phyloP scores from a whole-genome alignment of 2,329 filamentous ascomycete genomes.

The Samsoniella hepiali region DNA sequence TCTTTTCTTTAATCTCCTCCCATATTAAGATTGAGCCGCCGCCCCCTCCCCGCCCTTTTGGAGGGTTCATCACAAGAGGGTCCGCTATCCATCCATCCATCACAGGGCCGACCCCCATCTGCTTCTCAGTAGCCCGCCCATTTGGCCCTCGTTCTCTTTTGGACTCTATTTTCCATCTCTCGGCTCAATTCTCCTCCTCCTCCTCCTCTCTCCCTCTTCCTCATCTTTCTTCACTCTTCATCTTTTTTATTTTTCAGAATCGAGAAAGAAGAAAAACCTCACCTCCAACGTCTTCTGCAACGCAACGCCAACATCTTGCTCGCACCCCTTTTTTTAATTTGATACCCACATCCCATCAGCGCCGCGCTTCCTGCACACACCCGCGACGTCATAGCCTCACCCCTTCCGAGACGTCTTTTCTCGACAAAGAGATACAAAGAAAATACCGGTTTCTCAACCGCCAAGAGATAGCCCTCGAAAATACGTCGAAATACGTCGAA shows the following conservation, averaged over 20 bases:
- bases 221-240: too few relatives aligned
- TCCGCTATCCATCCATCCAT: neutral
- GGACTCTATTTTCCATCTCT: neutral
- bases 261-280: neutral
- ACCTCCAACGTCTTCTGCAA: too few relatives aligned
- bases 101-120: neutral
- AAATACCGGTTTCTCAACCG: neutral
- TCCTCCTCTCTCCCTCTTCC: too few relatives aligned
- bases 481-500: neutral
- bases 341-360: conserved; percentile 9
- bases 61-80: neutral
- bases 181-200: too few relatives aligned
- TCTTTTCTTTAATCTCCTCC: conserved; percentile 8
- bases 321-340: neutral
- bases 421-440: neutral
- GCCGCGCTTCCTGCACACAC: neutral
- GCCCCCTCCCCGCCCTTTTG: neutral
- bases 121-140: neutral
- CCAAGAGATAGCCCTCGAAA: neutral
- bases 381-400: conserved; percentile 17
- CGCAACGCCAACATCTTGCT: neutral
- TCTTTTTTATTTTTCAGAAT: too few relatives aligned
- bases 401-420: neutral
- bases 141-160: neutral
- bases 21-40: conserved; percentile 13